Base-by-base conservation (phyloP, 1,284 basidiomycete genomes). In the Mycosarcoma maydis region DNA sequence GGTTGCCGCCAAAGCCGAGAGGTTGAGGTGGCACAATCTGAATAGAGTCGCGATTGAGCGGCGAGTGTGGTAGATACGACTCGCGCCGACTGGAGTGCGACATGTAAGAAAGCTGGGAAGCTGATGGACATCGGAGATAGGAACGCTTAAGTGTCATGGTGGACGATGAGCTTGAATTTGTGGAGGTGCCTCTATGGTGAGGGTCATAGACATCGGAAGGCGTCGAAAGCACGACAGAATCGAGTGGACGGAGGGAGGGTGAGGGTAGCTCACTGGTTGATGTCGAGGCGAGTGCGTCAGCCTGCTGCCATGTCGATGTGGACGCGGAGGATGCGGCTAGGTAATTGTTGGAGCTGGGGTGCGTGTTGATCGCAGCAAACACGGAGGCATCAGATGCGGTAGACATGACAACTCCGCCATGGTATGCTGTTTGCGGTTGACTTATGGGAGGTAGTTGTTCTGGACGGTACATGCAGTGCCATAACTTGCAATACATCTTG, bases 11-110 rank as follows among this genome's bases (percentile, higher is more conserved):
- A 41, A 76, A 76, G 2, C 76, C 76, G 10, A 78, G 72, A 22
- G 76, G 76, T 39, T 77, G 75, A 2, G 76, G 76, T 3, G 76
- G 73, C 22, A 73, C 44, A 24, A 78, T 76, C 44, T 76, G 75
- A 20, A 78, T 76, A 38, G 56, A 52, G 19, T 78, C 74, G 6
- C 76, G 37, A 38, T 78, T 77, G 22, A 59, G 44, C 11, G 75
- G 75, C 39, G 69, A 62, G 30, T 78, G 76, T 11, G 76, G 76
- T 9, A 78, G 48, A 17, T 78, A 78, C 11, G 72, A 73, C 16
- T 76, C 73, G 19, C 68, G 52, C 29, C 54, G 61, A 36, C 47
- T 49, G 13, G 43, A 52, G 20, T 22, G 38, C 17, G 54, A 51
- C 41, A 61, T 45, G 47, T 53, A 49, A 6, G 60, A 68, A 8